Percentiles rank a stretch among this genome's conserved stretches.
phyloP scores from a whole-genome alignment of 495 filamentous ascomycete species.

The Aspergillus diversus region DNA sequence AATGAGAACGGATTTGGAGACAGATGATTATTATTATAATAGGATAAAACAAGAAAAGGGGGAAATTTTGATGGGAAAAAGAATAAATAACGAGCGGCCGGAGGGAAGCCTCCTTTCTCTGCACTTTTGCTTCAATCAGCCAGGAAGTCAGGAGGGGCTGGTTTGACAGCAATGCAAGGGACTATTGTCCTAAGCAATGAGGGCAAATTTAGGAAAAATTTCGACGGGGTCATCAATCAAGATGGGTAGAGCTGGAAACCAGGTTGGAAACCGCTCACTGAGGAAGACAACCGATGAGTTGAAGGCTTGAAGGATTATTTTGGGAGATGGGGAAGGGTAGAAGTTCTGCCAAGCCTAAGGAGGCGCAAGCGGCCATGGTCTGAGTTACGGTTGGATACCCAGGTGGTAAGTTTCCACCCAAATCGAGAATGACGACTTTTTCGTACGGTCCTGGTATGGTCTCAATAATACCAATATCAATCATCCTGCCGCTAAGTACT shows the following conservation, averaged over 20 bases:
- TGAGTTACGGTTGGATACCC: constrained; percentile 6
- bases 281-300: constrained; percentile 30
- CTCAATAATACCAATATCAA: background rate
- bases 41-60: constrained; percentile 11
- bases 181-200: constrained; percentile 35
- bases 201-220: constrained; percentile 22
- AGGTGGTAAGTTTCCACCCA: constrained; percentile 23
- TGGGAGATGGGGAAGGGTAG: constrained; percentile 41
- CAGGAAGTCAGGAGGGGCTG: constrained; percentile 30
- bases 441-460: constrained; percentile 8
- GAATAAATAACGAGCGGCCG: constrained; percentile 51
- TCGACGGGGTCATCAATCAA: constrained; percentile 35
- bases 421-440: constrained; percentile 18
- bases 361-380: constrained; percentile 41
- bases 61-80: constrained; percentile 16
- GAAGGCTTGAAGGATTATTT: constrained; percentile 34
- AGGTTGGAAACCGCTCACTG: constrained; percentile 24
- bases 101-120: constrained; percentile 55
- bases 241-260: constrained; percentile 25
- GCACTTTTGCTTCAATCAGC: constrained; percentile 40
- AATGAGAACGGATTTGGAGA: constrained; percentile 3
- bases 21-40: constrained; percentile 5
- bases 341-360: constrained; percentile 46
- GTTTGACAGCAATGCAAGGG: constrained; percentile 36
- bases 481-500: no score